These are phyloP conservation scores for Globisporangium cederbergense DNA, from an alignment of 352 stramenopile species.

Conservation along the genomic window DNA sequence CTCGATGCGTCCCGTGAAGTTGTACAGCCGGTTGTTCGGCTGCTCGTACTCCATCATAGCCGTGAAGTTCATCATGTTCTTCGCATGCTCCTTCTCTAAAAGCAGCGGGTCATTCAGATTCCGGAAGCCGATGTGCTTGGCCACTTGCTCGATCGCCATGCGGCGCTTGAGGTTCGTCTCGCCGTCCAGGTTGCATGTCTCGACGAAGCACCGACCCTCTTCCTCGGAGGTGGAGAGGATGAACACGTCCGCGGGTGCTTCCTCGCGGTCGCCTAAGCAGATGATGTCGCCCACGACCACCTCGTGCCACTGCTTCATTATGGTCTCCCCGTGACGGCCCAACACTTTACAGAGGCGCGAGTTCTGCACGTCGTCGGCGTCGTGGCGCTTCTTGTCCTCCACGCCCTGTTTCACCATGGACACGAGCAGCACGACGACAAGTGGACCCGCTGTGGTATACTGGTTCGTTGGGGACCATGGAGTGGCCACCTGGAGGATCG, in stretches of 20 bases:
- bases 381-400: constrained; percentile 77
- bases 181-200: constrained; percentile 93
- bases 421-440: constrained; percentile 71
- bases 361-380: constrained; percentile 65
- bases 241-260: constrained; percentile 63
- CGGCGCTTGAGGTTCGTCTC: constrained; percentile 93
- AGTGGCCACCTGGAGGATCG: constrained; percentile 86
- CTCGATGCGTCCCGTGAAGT: constrained; percentile 56
- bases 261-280: constrained; percentile 46
- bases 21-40: constrained; percentile 78
- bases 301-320: constrained; percentile 67
- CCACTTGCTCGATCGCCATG: constrained; percentile 47
- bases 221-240: constrained; percentile 72
- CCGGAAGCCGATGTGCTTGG: constrained; percentile 53
- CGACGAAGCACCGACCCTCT: constrained; percentile 86
- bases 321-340: constrained; percentile 29
- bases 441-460: constrained; percentile 69
- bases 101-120: constrained; percentile 50
- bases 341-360: constrained; percentile 48
- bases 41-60: constrained; percentile 63
- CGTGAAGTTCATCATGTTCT: constrained; percentile 37
- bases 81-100: constrained; percentile 31
- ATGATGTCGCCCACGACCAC: constrained; percentile 73
- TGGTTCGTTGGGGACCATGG: constrained; percentile 69
- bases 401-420: constrained; percentile 78